A percentile compares a stretch with the other conserved stretches of the same genome.
Evolutionary conservation across 352 stramenopile species (phyloP).

Genomic region (Globisporangium recalcitrans): DNA sequence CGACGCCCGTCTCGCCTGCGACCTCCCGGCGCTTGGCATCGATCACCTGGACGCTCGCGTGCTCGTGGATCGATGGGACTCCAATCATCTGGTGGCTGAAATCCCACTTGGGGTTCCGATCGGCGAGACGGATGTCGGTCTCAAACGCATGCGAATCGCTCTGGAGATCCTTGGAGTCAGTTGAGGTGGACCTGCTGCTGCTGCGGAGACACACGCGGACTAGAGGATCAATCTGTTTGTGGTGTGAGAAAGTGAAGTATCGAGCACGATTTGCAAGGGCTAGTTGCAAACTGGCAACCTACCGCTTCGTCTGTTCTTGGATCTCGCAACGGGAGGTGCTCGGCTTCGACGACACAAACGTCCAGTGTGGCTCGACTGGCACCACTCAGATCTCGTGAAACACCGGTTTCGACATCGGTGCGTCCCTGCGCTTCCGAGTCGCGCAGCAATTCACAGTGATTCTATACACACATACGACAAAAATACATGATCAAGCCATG

Average conservation of each 20-base stretch:
- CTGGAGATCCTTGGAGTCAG: not conserved
- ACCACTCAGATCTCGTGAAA: slow-evolving; percentile 21
- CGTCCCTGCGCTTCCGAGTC: slow-evolving; percentile 20
- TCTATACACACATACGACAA: slow-evolving; percentile 9
- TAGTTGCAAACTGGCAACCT: not conserved
- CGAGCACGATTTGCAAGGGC: not conserved
- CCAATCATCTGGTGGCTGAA: slow-evolving; percentile 23
- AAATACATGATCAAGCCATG: not conserved
- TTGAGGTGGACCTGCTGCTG: too few relatives aligned
- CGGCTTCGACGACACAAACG: slow-evolving; percentile 36
- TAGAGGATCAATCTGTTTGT: slow-evolving; percentile 46
- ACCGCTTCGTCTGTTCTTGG: slow-evolving; percentile 38
- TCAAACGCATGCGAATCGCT: slow-evolving; percentile 12
- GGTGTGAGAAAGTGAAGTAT: not conserved
- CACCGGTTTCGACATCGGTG: slow-evolving; percentile 25
- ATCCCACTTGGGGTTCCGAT: slow-evolving; percentile 46
- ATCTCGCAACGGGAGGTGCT: slow-evolving; percentile 49
- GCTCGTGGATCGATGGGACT: slow-evolving; percentile 35
- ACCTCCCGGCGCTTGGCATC: slow-evolving; percentile 42
- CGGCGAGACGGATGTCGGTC: slow-evolving; percentile 37
- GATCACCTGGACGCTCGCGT: slow-evolving; percentile 48
- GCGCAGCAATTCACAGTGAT: slow-evolving; percentile 20
- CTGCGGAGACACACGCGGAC: slow-evolving; percentile 38
- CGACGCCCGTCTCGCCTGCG: slow-evolving; percentile 39
- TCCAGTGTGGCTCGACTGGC: slow-evolving; percentile 35